These are phyloP conservation scores for Rhodotorula sp. DNA, from an alignment of 1,284 basidiomycete species.

Conservation along the genomic window DNA sequence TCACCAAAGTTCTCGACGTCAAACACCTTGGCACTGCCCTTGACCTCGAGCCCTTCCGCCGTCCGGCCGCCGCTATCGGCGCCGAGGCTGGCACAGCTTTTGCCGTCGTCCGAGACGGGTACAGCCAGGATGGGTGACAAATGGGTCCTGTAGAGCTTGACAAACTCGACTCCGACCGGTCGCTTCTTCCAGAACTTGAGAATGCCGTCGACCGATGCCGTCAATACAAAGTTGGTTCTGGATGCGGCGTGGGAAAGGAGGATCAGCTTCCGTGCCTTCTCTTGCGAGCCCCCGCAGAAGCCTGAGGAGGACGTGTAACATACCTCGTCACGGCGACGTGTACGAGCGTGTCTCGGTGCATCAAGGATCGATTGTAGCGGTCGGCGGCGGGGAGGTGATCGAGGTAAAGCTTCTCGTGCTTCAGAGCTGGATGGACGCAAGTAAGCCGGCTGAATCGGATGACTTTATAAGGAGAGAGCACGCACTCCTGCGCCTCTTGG, in stretches of 20 bases:
- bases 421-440: conserved; percentile 56
- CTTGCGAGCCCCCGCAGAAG: too few species aligned
- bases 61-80: conserved; percentile 46
- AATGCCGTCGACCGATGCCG: conserved; percentile 91
- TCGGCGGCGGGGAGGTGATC: conserved; percentile 88
- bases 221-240: conserved; percentile 89
- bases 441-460: neutral
- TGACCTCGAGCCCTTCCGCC: conserved; percentile 70
- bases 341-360: conserved; percentile 93
- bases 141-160: conserved; percentile 86
- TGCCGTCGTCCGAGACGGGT: conserved; percentile 87
- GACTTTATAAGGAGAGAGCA: rapidly evolving
- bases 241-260: neutral
- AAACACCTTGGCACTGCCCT: conserved; percentile 75
- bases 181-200: conserved; percentile 99
- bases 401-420: conserved; percentile 79
- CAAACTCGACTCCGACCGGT: conserved; percentile 84
- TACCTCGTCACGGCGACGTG: conserved; percentile 82
- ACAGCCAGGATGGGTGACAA: conserved; percentile 75
- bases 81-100: conserved; percentile 73
- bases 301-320: conserved; percentile 40
- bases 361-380: conserved; percentile 95
- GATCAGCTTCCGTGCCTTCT: too few species aligned
- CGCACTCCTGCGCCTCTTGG: conserved; percentile 50
- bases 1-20: conserved; percentile 95